These are phyloP conservation scores for Irpex sp. DNA, from an alignment of 1,284 basidiomycete species.

Conservation along the genomic window DNA sequence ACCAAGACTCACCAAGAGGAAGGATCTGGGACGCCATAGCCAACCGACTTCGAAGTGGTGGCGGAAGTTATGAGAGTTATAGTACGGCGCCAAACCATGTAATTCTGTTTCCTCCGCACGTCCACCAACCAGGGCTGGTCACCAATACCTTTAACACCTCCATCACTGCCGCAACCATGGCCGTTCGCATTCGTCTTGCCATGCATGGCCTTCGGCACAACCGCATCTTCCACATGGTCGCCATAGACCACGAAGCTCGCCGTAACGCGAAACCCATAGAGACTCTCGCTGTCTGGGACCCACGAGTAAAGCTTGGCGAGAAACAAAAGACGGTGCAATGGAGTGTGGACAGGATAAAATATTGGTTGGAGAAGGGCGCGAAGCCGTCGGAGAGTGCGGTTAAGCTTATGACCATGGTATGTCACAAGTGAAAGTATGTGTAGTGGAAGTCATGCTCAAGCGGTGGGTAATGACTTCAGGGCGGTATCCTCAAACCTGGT, in stretches of 20 bases:
- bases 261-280: conserved; percentile 92
- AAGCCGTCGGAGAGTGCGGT: conserved; percentile 79
- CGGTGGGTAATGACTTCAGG: conserved; percentile 31
- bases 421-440: conserved; percentile 28
- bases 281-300: conserved; percentile 86
- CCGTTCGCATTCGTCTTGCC: conserved; percentile 83
- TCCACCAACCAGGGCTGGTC: background rate
- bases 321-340: conserved; percentile 79
- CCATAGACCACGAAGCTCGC: conserved; percentile 71
- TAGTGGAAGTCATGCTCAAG: background rate
- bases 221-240: conserved; percentile 87
- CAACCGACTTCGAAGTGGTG: background rate
- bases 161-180: conserved; percentile 46
- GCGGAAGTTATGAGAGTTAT: background rate
- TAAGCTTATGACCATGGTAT: conserved; percentile 76
- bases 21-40: conserved; percentile 66
- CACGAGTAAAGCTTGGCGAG: conserved; percentile 46
- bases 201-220: conserved; percentile 80
- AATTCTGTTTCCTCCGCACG: background rate
- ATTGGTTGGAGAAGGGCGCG: conserved; percentile 87
- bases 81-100: background rate
- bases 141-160: background rate
- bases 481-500: conserved; percentile 24
- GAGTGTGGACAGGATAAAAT: conserved; percentile 87
- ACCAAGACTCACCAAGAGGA: conserved; percentile 38